Base-by-base conservation (phyloP, 2,329 filamentous ascomycete genomes). In the Sclerotinia sclerotiorum region DNA sequence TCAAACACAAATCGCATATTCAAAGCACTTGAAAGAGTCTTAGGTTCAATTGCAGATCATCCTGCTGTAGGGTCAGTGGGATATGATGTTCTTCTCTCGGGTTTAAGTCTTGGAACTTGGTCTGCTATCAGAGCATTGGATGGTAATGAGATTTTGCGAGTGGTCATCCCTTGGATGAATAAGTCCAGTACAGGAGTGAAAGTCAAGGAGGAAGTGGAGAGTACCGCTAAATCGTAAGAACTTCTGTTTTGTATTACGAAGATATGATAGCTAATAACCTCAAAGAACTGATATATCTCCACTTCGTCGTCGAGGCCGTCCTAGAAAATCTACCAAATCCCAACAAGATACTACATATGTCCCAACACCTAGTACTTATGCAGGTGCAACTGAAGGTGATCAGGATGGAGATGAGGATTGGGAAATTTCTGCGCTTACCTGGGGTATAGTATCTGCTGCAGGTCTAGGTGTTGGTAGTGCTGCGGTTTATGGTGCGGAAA, bases 61-160 rank as follows among this genome's bases (percentile, higher is more conserved):
- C 87, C 87, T 0, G 84, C 83, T 29, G 83, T 89, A 42, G 83
- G 83, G 27, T 83, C 82, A 24, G 84, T 84, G 0, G 85, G 83
- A 7, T 84, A 83, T 77, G 88, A 90, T 76, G 86, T 87, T 1
- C 74, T 90, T 19, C 79, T 88, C 48, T 85, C 83, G 29, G 79
- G 80, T 1, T 69, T 85, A 19, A 84, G 82, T 68, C 76, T 88
- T n/a, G 82, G 85, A 1, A 68, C 84, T 2, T 89, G 87, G 86
- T 82, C 84, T n/a, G 84, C 84, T 52, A 80, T 84, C 1, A 80
- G 85, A 44, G 81, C 82, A 29, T 78, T 84, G 3, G 82, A 86
- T 71, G 80, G 83, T 0, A 77, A 79, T n/a, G 79, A 82, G 13
- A 84, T 88, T 71, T 74, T 88, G 17, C 73, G 73, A 24, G 78